These are phyloP conservation scores for Trichomonas gallinae DNA, from an alignment of 208 protist species.

Conservation along the genomic window DNA sequence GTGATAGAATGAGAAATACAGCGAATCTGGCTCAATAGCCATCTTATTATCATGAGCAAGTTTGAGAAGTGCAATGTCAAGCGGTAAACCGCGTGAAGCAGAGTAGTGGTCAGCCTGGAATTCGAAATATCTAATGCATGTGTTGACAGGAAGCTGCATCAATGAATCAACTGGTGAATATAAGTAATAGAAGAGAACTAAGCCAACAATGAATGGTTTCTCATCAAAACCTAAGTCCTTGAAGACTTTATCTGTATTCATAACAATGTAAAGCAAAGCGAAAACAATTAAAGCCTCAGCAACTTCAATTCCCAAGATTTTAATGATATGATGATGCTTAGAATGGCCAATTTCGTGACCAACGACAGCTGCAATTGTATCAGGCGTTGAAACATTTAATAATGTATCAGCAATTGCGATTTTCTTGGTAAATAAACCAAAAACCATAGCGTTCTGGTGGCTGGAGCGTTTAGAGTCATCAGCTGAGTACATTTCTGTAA, in stretches of 20 bases:
- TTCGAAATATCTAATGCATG: not conserved
- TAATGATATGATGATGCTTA: not conserved
- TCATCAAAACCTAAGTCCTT: not conserved
- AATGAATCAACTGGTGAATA: not conserved
- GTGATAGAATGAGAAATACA: not conserved
- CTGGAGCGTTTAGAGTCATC: not conserved
- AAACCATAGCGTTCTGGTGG: not conserved
- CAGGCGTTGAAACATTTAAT: not conserved
- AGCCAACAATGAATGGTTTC: not conserved
- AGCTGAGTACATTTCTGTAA: not conserved
- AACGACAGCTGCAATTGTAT: not conserved
- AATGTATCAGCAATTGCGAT: slow-evolving; percentile 20
- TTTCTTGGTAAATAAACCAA: not conserved
- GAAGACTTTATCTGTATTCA: not conserved
- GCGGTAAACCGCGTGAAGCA: not conserved
- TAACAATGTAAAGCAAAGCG: not conserved
- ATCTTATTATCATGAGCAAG: not conserved
- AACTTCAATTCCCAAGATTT: not conserved
- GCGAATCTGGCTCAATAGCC: not conserved
- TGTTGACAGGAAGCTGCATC: not conserved
- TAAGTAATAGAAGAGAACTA: not conserved
- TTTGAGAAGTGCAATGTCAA: not conserved
- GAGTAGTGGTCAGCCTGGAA: slow-evolving; percentile 13
- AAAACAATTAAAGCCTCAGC: not conserved
- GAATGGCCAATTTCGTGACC: slow-evolving; percentile 20